Evolutionary conservation across 2,329 filamentous ascomycete genomes (phyloP).

Genomic region (Neurospora sp.): DNA sequence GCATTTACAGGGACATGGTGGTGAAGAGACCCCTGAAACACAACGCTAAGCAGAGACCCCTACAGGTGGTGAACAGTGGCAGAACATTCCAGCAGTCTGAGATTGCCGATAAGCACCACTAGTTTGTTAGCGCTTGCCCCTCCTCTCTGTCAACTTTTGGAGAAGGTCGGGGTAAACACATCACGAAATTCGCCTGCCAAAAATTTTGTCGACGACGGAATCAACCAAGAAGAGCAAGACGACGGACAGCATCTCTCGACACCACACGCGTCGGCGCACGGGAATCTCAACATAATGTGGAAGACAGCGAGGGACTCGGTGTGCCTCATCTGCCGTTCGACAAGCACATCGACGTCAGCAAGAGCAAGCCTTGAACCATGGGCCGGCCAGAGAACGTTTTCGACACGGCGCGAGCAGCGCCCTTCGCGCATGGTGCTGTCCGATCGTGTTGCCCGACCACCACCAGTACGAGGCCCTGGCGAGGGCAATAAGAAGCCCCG

Average conservation of each 20-base stretch:
- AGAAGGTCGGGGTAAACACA: not conserved
- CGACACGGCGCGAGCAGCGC: constrained; percentile 24
- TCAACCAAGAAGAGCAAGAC: not conserved
- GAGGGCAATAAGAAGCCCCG: constrained; percentile 26
- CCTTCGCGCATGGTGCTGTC: constrained; percentile 51
- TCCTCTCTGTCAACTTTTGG: not conserved
- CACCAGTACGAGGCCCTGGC: constrained; percentile 16
- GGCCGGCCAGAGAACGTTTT: constrained; percentile 26
- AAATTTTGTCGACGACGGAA: not conserved
- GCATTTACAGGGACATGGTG: not conserved
- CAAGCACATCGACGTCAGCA: constrained; percentile 5
- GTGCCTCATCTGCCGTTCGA: constrained; percentile 17
- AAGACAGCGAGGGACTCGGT: constrained; percentile 18
- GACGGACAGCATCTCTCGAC: not conserved
- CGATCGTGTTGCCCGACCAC: constrained; percentile 36
- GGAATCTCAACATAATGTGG: constrained; percentile 13
- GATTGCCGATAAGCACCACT: not conserved
- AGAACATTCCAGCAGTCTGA: not conserved
- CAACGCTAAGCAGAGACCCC: not conserved
- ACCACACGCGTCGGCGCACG: not conserved
- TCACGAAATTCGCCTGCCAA: not conserved
- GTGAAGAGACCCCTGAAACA: not conserved
- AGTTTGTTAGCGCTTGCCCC: not conserved
- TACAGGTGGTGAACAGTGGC: not conserved
- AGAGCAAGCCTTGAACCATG: constrained; percentile 19